Percentiles rank a stretch among this genome's conserved stretches.
phyloP scores from a whole-genome alignment of 805 yeast genomes.

The Candida sphagnicola region DNA sequence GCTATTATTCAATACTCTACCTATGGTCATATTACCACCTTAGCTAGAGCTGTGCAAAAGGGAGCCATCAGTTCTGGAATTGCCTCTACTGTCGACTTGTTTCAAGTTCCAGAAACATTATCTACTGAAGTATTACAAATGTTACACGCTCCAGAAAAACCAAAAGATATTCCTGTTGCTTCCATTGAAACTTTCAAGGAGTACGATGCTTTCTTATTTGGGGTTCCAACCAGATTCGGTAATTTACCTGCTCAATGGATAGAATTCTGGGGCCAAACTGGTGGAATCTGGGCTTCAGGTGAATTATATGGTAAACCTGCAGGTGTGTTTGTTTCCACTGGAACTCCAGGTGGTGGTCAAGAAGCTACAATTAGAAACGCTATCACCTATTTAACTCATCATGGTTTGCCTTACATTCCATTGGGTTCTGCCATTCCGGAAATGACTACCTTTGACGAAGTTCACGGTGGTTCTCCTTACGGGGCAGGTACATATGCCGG shows the following conservation, averaged over 20 bases:
- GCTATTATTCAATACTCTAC: slow-evolving; percentile 79
- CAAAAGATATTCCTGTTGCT: slow-evolving; percentile 53
- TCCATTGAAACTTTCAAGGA: slow-evolving; percentile 49
- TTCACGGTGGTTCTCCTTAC: slow-evolving; percentile 83
- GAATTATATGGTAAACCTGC: slow-evolving; percentile 68
- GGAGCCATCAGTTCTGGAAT: slow-evolving; percentile 69
- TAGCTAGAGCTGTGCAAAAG: slow-evolving; percentile 65
- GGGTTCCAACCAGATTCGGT: slow-evolving; percentile 80
- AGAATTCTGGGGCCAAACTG: slow-evolving; percentile 74
- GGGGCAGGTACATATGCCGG: slow-evolving; percentile 83
- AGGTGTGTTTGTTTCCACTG: slow-evolving; percentile 69
- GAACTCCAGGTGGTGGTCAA: slow-evolving; percentile 75
- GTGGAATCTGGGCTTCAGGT: slow-evolving; percentile 72
- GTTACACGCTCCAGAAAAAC: slow-evolving; percentile 66
- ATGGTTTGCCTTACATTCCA: slow-evolving; percentile 75
- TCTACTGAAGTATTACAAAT: slow-evolving; percentile 53
- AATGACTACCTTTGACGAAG: slow-evolving; percentile 55
- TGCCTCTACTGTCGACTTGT: slow-evolving; percentile 58
- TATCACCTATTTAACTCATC: slow-evolving; percentile 62
- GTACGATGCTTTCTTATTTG: slow-evolving; percentile 74
- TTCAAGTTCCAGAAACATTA: slow-evolving; percentile 79
- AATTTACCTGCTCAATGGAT: slow-evolving; percentile 72
- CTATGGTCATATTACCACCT: slow-evolving; percentile 69
- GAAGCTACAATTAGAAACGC: slow-evolving; percentile 63
- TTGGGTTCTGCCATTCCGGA: slow-evolving; percentile 65